Conservation (phyloP, 2,329 filamentous ascomycete species). For the Paecilomyces niveus region DNA sequence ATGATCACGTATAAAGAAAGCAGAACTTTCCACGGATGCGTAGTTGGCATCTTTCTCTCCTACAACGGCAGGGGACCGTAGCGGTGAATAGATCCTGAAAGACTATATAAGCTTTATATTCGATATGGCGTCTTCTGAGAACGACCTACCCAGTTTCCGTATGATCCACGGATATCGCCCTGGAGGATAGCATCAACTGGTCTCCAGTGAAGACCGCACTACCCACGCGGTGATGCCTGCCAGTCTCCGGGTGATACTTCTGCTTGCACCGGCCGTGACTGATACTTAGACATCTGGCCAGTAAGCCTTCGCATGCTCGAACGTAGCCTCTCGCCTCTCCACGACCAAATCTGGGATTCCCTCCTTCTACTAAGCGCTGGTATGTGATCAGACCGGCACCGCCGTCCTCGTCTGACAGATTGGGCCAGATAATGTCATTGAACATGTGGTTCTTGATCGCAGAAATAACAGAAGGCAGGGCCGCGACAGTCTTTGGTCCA, state of each 20-base stretch:
- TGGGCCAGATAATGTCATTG: slow-evolving; percentile 97
- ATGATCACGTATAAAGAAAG: slow-evolving; percentile 82
- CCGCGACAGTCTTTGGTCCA: slow-evolving; percentile 75
- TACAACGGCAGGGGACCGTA: slow-evolving; percentile 18
- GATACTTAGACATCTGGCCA: slow-evolving; percentile 79
- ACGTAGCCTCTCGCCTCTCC: slow-evolving; percentile 77
- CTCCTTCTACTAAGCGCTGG: slow-evolving; percentile 78
- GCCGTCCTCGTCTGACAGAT: slow-evolving; percentile 90
- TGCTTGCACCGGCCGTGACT: slow-evolving; percentile 88
- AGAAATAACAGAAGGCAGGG: slow-evolving; percentile 78
- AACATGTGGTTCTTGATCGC: slow-evolving; percentile 93
- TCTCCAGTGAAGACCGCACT: slow-evolving; percentile 37
- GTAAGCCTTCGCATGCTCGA: slow-evolving; percentile 79
- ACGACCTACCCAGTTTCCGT: slow-evolving; percentile 23
- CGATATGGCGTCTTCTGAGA: not conserved
- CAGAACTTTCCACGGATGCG: slow-evolving; percentile 63
- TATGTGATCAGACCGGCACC: slow-evolving; percentile 90
- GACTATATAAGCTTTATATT: slow-evolving; percentile 1
- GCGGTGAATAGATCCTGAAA: slow-evolving; percentile 24
- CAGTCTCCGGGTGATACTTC: slow-evolving; percentile 43
- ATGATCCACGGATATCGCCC: slow-evolving; percentile 25
- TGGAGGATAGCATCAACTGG: slow-evolving; percentile 40
- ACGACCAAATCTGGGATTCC: slow-evolving; percentile 74
- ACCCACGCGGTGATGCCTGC: slow-evolving; percentile 53
- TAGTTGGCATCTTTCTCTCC: slow-evolving; percentile 12